These are phyloP conservation scores for Aurifilum marmelostoma DNA, from an alignment of 2,329 filamentous ascomycete genomes.

Conservation along the genomic window DNA sequence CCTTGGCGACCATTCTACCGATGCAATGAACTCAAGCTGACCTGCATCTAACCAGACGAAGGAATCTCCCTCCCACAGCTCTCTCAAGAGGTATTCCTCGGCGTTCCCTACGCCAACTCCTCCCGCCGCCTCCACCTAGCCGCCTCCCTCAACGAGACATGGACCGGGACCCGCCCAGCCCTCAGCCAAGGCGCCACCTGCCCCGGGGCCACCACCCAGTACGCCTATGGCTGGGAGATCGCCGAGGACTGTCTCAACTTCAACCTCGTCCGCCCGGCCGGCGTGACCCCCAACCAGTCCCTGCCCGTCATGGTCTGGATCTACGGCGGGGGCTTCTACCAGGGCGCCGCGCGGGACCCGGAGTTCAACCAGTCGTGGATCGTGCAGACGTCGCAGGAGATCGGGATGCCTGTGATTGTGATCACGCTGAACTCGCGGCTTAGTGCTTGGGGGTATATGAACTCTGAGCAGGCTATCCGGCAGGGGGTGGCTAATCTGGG, in stretches of 20 bases:
- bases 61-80: conserved; percentile 6
- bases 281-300: conserved; percentile 2
- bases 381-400: conserved; percentile 11
- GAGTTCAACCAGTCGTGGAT: conserved; percentile 17
- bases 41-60: neutral
- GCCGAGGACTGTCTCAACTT: conserved; percentile 44
- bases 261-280: conserved; percentile 39
- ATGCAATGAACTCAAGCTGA: neutral
- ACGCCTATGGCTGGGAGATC: conserved; percentile 31
- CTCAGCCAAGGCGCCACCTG: neutral
- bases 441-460: conserved; percentile 16
- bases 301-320: conserved; percentile 23
- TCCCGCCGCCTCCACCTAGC: conserved; percentile 13
- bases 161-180: conserved; percentile 3
- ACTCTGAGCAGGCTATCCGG: conserved; percentile 10
- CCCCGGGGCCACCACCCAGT: neutral
- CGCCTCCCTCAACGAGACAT: conserved; percentile 9
- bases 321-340: conserved; percentile 15
- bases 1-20: neutral
- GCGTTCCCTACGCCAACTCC: conserved; percentile 9
- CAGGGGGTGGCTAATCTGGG: conserved; percentile 13
- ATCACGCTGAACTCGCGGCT: conserved; percentile 9
- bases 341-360: conserved; percentile 1
- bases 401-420: conserved; percentile 7
- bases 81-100: conserved; percentile 6